Evolutionary conservation across 2,329 filamentous ascomycete species (phyloP).

Genomic region (Fusarium napiforme): DNA sequence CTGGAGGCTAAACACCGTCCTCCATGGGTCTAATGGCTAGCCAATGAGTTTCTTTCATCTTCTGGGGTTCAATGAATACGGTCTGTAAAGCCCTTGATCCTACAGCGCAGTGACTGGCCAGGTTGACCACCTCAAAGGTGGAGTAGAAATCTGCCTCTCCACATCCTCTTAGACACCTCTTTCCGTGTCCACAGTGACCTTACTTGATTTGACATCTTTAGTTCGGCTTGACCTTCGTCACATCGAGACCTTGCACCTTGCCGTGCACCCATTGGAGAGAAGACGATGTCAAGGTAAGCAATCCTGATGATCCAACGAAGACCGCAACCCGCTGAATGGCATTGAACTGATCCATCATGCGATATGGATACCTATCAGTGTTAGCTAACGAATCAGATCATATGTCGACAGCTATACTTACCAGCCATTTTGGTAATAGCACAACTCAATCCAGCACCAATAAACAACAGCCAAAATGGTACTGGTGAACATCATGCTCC

Average conservation of each 20-base stretch:
- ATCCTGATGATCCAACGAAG: conserved; percentile 1
- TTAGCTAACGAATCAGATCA: background rate
- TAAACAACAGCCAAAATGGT: background rate
- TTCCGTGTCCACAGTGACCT: background rate
- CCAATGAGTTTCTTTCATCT: background rate
- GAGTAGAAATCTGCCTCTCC: background rate
- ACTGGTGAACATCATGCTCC: conserved; percentile 2
- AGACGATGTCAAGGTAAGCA: background rate
- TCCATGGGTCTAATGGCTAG: no score
- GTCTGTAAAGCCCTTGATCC: background rate
- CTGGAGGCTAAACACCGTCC: rapidly evolving
- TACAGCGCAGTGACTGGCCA: rapidly evolving
- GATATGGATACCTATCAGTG: conserved; percentile 2
- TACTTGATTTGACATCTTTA: background rate
- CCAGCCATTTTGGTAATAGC: conserved; percentile 17
- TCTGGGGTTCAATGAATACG: rapidly evolving
- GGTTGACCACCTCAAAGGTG: no score
- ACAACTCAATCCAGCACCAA: conserved; percentile 19
- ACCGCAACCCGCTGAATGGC: conserved; percentile 1
- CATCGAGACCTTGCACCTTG: background rate
- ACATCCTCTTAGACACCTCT: rapidly evolving
- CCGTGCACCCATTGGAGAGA: background rate
- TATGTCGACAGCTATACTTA: background rate
- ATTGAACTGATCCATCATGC: conserved; percentile 13
- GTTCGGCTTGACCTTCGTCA: background rate